Conservation (phyloP, 2,329 filamentous ascomycete species). For the Fusarium transvaalense region DNA sequence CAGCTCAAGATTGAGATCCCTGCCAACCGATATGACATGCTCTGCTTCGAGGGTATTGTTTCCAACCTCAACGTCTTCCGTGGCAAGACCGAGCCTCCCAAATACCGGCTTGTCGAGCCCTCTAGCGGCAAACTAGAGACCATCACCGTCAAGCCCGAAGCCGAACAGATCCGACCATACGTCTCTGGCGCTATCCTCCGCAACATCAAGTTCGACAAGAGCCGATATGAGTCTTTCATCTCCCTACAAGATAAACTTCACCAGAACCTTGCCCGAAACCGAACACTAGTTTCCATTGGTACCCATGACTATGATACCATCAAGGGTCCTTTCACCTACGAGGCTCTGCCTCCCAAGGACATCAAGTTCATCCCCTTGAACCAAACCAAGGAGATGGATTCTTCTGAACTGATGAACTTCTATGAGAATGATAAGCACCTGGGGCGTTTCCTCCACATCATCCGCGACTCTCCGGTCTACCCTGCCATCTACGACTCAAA, state of each 20-base stretch:
- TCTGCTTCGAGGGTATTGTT: slow-evolving; percentile 97
- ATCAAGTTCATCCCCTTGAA: slow-evolving; percentile 94
- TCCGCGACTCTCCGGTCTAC: slow-evolving; percentile 92
- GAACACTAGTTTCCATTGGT: slow-evolving; percentile 95
- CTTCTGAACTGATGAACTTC: slow-evolving; percentile 89
- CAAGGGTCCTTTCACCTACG: slow-evolving; percentile 95
- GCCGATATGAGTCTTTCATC: slow-evolving; percentile 97
- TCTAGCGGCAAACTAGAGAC: slow-evolving; percentile 79
- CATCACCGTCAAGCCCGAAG: slow-evolving; percentile 82
- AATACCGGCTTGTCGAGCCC: slow-evolving; percentile 81
- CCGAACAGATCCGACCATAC: slow-evolving; percentile 83
- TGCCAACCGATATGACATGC: slow-evolving; percentile 93
- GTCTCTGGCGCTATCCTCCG: slow-evolving; percentile 91
- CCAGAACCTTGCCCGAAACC: slow-evolving; percentile 91
- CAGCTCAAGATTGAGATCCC: slow-evolving; percentile 99
- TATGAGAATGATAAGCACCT: slow-evolving; percentile 96
- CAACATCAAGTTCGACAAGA: slow-evolving; percentile 91
- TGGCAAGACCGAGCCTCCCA: slow-evolving; percentile 79
- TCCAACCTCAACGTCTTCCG: slow-evolving; percentile 97
- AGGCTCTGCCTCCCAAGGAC: slow-evolving; percentile 89
- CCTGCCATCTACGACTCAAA: slow-evolving; percentile 95
- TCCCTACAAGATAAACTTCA: slow-evolving; percentile 97
- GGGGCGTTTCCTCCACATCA: slow-evolving; percentile 91
- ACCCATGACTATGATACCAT: slow-evolving; percentile 96
- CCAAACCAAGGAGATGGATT: slow-evolving; percentile 89